Base-by-base conservation (phyloP, 2,329 filamentous ascomycete genomes). In the Epichloe baconii region DNA sequence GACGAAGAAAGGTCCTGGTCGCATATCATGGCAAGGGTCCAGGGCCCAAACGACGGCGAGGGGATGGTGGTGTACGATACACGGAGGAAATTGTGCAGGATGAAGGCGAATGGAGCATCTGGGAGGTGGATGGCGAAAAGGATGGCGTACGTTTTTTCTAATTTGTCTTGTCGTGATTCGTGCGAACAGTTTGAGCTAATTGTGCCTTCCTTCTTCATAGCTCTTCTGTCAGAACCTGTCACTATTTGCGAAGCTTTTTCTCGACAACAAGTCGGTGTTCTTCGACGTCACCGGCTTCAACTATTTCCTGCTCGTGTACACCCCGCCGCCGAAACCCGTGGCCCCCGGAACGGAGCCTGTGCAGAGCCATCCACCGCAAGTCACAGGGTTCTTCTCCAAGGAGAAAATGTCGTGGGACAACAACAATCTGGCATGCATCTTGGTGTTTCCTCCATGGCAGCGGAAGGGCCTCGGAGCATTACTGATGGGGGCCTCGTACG, bases 331-430 rank as follows among this genome's bases (percentile, higher is more conserved):
- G 10, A 60, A 55, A 35, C 55, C 59, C 11, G 44, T 52, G 36
- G 49, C 52, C 12, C 49, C 49, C 15, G 52, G 11, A 15, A 47
- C 26, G 17, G 58, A 37, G 37, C 50, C 54, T 11, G 48, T 26
- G 17, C 52, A 47, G 21, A 46, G 17, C 23, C 49, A 31, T 15
- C 53, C 57, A 2, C 65, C 65, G 11, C 67, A 68, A 49, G 83
- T 96, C 34, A 80, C 91, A 1, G 93, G 93, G n/a, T 97, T 97
- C 76, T 98, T 97, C 72, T 94, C 87, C 56, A 97, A 98, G 65
- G 93, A 98, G 68, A 97, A 97, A 66, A 86, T 96, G 75, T 95
- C 88, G 3, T 98, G 93, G 91, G 93, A 98, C 62, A 90, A 91
- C 62, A 97, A 98, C 68, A 98, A 97, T 58, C 77, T 98, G 5